A percentile compares a stretch with the other conserved stretches of the same genome.
Evolutionary conservation across 2,329 filamentous ascomycete species (phyloP).

Genomic region (Colletotrichum eleusines): DNA sequence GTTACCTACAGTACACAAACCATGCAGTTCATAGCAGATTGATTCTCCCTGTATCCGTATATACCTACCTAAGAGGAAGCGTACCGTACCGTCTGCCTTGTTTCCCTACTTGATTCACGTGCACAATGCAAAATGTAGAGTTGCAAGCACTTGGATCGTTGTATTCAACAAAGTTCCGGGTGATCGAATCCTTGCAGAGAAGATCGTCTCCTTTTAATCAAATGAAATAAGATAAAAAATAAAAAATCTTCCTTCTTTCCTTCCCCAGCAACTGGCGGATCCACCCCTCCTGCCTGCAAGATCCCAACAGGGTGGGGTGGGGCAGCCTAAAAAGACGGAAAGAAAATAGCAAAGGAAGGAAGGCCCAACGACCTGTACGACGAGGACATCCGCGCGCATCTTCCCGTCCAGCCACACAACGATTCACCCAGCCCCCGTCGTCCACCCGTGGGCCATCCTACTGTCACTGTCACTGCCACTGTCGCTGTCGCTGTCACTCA

Average conservation of each 20-base stretch:
- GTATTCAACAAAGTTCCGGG: background rate
- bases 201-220: background rate
- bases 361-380: background rate
- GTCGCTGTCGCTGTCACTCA: no score
- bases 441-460: background rate
- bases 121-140: no score
- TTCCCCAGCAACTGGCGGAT: slow-evolving; percentile 16
- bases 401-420: background rate
- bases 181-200: background rate
- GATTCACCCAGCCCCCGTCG: background rate
- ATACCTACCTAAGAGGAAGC: no score
- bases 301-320: slow-evolving; percentile 21
- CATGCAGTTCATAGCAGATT: no score
- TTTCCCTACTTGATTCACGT: no score
- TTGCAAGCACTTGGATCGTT: background rate
- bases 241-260: background rate
- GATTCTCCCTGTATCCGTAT: no score
- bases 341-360: no score
- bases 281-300: background rate
- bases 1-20: no score
- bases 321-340: background rate
- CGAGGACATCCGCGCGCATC: slow-evolving; percentile 11
- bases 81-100: no score
- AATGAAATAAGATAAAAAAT: background rate
- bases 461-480: no score